Base-by-base conservation (phyloP, 768 basidiomycete genomes). In the Leccinum ochraceum region DNA sequence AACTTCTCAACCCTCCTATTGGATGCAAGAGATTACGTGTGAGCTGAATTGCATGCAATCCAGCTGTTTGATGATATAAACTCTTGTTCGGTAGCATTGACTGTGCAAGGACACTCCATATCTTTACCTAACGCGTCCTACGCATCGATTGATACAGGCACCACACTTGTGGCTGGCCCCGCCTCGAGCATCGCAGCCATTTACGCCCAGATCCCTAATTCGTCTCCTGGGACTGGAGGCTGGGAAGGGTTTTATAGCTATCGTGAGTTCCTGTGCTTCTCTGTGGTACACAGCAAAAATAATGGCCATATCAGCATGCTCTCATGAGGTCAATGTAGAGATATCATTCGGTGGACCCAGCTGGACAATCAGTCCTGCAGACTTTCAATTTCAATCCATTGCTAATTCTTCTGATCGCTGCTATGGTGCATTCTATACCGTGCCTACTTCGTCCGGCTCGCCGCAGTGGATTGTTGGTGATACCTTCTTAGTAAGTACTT, bases 401-500 rank as follows among this genome's bases (percentile, higher is more conserved):
- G 72, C 79, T 46, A 69, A 89, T 26, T 76, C 78, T 10, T 68
- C 69, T 2, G 74, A 76, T 34, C 74, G 74, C 49, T 98, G 96
- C 71, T 77, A 94, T 20, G 96, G 96, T 26, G 88, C 92, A 2
- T 89, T 98, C 77, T 97, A 95, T 71, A 79, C 82, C 54, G 77
- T 94, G 54, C 73, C 79, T 24, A 79, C 80, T 2, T 82, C 84
- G 24, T 69, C 75, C 37, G 78, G 78, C 49, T 76, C 80, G 30
- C 87, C 90, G 3, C 63, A 82, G 9, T 97, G 94, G 94, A 94
- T 97, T 66, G 78, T 97, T 30, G 95, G 94, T 36, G 94, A 95
- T 67, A 89, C 92, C 0, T 95, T 95, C 79, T 82, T 95, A 28
- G 71, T 62, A n/a, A 53, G 71, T 14, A 13, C 4, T 14, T 26